A percentile compares a stretch with the other conserved stretches of the same genome.
Evolutionary conservation across 768 basidiomycete genomes (phyloP).

Genomic region (Gyrodon lividus): DNA sequence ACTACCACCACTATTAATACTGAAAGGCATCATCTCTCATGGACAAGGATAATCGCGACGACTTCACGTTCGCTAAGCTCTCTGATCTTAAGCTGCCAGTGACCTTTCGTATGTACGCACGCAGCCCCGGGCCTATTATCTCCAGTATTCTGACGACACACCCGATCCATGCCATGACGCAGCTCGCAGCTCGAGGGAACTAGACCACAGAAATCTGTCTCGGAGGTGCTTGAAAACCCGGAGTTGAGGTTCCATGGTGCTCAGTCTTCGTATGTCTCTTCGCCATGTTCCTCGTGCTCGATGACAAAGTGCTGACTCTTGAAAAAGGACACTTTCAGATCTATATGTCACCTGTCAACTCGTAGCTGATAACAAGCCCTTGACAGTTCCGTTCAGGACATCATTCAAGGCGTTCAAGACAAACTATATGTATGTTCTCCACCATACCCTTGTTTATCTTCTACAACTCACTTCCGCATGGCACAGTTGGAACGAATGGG

Average conservation of each 20-base stretch:
- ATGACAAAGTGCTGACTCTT: constrained; percentile 30
- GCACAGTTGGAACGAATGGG: constrained; percentile 91
- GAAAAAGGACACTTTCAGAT: constrained; percentile 78
- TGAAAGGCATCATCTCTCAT: constrained; percentile 32
- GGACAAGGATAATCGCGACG: constrained; percentile 72
- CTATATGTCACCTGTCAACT: constrained; percentile 93
- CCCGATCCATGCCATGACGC: not conserved
- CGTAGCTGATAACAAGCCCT: constrained; percentile 87
- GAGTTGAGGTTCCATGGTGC: constrained; percentile 81
- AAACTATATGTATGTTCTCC: constrained; percentile 59
- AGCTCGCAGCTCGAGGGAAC: constrained; percentile 87
- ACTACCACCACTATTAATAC: too few relatives aligned
- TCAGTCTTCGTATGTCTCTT: constrained; percentile 59
- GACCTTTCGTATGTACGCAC: constrained; percentile 75
- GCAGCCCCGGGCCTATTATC: not conserved
- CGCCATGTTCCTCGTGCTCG: constrained; percentile 10
- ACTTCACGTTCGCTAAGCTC: constrained; percentile 90
- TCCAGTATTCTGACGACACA: not conserved
- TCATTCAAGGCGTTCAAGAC: constrained; percentile 91
- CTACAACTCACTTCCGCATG: constrained; percentile 1
- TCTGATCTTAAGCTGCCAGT: constrained; percentile 87
- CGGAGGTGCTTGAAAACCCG: constrained; percentile 80
- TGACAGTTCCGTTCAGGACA: constrained; percentile 90
- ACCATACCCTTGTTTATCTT: not conserved
- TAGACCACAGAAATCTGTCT: constrained; percentile 67